phyloP scores from a whole-genome alignment of 2,329 filamentous ascomycete species.

The Fusarium begoniae region DNA sequence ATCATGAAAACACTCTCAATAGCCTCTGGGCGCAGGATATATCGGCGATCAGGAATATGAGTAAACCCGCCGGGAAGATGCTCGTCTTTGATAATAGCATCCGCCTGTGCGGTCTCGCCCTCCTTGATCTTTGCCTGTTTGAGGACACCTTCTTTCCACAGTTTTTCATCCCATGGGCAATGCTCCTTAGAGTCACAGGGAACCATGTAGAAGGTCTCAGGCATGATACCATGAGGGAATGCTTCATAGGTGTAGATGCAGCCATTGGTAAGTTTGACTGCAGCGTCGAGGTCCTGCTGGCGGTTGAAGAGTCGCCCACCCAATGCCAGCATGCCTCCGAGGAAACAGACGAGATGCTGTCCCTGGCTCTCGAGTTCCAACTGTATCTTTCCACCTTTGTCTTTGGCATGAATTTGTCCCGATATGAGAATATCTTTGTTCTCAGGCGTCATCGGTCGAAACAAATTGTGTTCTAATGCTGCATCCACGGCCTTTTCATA shows the following conservation, averaged over 20 bases:
- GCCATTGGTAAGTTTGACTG: conserved; percentile 57
- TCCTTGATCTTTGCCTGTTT: conserved; percentile 36
- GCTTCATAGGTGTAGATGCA: conserved; percentile 62
- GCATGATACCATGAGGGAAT: conserved; percentile 62
- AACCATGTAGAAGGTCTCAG: conserved; percentile 57
- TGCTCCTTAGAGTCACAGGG: conserved; percentile 50
- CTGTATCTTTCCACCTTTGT: conserved; percentile 45
- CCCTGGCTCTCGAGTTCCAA: conserved; percentile 47
- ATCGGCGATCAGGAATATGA: conserved; percentile 60
- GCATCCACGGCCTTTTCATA: conserved; percentile 64
- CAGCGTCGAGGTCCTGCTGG: conserved; percentile 54
- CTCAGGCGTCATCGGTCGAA: conserved; percentile 66
- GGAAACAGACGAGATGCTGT: conserved; percentile 61
- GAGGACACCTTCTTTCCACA: conserved; percentile 49
- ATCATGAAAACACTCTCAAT: conserved; percentile 64
- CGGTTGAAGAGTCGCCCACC: conserved; percentile 56
- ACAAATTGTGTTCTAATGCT: conserved; percentile 66
- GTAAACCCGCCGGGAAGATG: conserved; percentile 68
- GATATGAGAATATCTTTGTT: conserved; percentile 65
- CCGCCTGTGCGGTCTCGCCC: conserved; percentile 31
- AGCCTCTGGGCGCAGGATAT: conserved; percentile 63
- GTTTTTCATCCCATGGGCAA: conserved; percentile 49
- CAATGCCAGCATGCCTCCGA: conserved; percentile 61
- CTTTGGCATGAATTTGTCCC: conserved; percentile 47
- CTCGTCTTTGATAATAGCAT: conserved; percentile 42